Percentiles rank a stretch among this genome's conserved stretches.
Conservation (phyloP, 1,284 basidiomycete species). For the Trichosporon inkin region DNA sequence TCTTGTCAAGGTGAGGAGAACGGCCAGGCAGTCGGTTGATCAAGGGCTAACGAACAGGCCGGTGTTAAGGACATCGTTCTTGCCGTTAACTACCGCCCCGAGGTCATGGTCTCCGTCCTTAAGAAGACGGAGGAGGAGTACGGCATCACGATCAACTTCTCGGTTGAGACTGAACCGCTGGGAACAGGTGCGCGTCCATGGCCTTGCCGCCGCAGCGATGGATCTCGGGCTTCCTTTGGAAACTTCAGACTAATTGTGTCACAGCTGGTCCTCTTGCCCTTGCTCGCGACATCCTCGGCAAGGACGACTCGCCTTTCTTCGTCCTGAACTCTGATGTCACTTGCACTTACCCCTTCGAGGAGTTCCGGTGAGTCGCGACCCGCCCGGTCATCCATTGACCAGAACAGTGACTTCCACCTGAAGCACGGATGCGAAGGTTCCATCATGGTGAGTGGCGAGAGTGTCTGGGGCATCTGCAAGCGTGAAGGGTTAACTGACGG, state of each 20-base stretch:
- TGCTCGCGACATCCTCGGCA: constrained; percentile 54
- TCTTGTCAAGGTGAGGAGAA: constrained; percentile 52
- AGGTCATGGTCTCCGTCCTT: constrained; percentile 56
- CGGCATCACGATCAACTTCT: constrained; percentile 56
- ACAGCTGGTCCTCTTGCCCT: constrained; percentile 56
- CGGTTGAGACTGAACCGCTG: constrained; percentile 56
- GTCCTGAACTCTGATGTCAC: constrained; percentile 58
- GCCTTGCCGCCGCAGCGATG: background rate
- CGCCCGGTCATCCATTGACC: background rate
- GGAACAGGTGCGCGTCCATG: constrained; percentile 51
- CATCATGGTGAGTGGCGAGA: constrained; percentile 53
- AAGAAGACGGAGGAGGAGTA: constrained; percentile 56
- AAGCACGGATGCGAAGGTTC: constrained; percentile 56
- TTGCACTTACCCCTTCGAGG: constrained; percentile 56
- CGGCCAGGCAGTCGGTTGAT: background rate
- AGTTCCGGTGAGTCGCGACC: constrained; percentile 46
- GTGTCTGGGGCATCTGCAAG: constrained; percentile 55
- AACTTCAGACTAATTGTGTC: background rate
- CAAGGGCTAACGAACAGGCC: constrained; percentile 40
- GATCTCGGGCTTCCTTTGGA: background rate
- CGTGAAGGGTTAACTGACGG: constrained; percentile 29
- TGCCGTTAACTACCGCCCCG: constrained; percentile 56
- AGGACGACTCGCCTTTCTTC: constrained; percentile 57
- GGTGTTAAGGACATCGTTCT: constrained; percentile 57
- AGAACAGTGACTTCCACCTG: constrained; percentile 54